Evolutionary conservation across 192 early-diverging fungal species (phyloP), one percentile per base, ranked within the genome.

Genomic region (Backusella sp.): DNA sequence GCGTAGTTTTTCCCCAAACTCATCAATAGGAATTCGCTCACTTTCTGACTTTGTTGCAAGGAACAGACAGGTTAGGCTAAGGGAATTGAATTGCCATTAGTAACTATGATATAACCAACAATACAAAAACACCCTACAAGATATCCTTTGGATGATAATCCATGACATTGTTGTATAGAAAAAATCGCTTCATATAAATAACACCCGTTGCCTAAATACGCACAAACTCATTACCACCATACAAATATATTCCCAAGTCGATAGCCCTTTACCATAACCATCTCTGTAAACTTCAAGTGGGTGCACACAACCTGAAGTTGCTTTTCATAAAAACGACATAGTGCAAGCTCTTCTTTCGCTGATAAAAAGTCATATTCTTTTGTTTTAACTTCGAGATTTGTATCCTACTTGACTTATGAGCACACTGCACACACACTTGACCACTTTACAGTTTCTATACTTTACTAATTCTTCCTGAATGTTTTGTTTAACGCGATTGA

Each of bases 151-250:
- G 93, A 73, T 90, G 91, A 72, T 93, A 93, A 82, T 94, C 92
- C 87, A 94, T 92, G 12, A 91, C 87, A 7, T 91, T 89, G 73
- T 94, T 94, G 77, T 90, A 88, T 37, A 94, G 80, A 77, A 90
- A 94, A 80, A 94, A 94, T 15, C 93, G 88, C 76, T 94, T 94
- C 88, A 92, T 89, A 72, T 89, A 94, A n/a, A 88, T 89, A 12
- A 95, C 87, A 0, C 92, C 92, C 1, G 92, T 95, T 26, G 92
- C 92, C 89, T 91, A 88, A 32, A 77, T 73, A 75, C 76, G 76
- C 1, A 6, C 37, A n/a, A 19, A 49, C 46, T 1, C 19, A 6
- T 44, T 74, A 56, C 9, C 66, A 68, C n/a, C 21, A 49, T 28
- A 12, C 15, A 28, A 39, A 73, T 76, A 1, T 17, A 42, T 6